These are phyloP conservation scores for Helicocarpus griseus DNA, from an alignment of 2,329 filamentous ascomycete species.

Conservation along the genomic window DNA sequence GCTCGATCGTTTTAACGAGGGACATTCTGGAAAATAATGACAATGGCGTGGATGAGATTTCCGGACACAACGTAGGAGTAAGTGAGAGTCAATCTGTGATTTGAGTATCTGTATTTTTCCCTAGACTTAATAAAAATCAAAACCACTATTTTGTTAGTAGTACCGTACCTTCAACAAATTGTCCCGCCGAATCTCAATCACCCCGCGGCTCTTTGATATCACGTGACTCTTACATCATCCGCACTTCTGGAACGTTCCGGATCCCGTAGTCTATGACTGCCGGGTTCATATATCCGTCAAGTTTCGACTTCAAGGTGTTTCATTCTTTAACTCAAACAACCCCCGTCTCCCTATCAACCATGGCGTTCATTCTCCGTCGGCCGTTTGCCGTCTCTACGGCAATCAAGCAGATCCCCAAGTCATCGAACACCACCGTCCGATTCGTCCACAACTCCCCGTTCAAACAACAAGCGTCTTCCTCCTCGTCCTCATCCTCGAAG, in stretches of 20 bases:
- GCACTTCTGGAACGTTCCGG: conserved; percentile 30
- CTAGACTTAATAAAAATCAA: too few relatives aligned
- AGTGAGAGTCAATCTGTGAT: too few relatives aligned
- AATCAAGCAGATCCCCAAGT: conserved; percentile 47
- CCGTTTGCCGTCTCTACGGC: conserved; percentile 54
- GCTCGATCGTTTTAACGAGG: conserved; percentile 53
- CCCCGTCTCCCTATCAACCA: conserved; percentile 24
- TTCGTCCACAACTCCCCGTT: conserved; percentile 52
- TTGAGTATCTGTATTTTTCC: too few relatives aligned
- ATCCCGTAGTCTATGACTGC: conserved; percentile 14
- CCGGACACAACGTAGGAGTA: not conserved
- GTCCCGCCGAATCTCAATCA: not conserved
- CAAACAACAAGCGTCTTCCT: conserved; percentile 37
- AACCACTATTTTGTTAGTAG: too few relatives aligned
- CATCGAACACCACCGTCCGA: conserved; percentile 40
- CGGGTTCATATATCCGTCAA: too few relatives aligned
- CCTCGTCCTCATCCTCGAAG: conserved; percentile 27
- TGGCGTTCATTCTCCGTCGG: conserved; percentile 56
- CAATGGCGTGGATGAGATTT: not conserved
- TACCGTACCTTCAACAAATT: too few relatives aligned
- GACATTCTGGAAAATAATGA: conserved; percentile 13
- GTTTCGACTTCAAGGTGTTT: conserved; percentile 5
- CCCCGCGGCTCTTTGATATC: not conserved
- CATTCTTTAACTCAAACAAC: not conserved
- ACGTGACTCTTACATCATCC: conserved; percentile 7